Percentiles rank a stretch among this genome's conserved stretches.
Conservation (phyloP, 1,284 basidiomycete genomes). For the Gomphus sp. region DNA sequence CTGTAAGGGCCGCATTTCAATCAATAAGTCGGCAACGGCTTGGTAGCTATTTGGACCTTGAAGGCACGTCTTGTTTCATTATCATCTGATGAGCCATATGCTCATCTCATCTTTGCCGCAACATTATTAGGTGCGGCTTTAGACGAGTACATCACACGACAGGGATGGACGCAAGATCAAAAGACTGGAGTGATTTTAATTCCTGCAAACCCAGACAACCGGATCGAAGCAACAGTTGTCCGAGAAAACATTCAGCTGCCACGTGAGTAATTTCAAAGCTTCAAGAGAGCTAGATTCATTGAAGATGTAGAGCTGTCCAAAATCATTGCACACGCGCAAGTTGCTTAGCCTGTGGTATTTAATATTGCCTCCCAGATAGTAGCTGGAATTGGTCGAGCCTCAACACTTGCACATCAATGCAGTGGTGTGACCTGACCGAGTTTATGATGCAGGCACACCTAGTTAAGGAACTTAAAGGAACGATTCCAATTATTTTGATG, state of each 20-base stretch:
- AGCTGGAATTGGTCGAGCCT: neutral
- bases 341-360: conserved; percentile 4
- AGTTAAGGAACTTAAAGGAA: too few species aligned
- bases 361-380: neutral
- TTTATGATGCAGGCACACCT: too few species aligned
- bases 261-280: conserved; percentile 47
- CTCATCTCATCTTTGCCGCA: neutral
- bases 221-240: conserved; percentile 89
- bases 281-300: neutral
- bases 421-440: neutral
- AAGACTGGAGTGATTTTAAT: conserved; percentile 54
- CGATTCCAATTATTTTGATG: too few species aligned
- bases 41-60: conserved; percentile 64
- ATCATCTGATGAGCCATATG: conserved; percentile 18
- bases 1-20: conserved; percentile 73
- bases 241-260: conserved; percentile 85
- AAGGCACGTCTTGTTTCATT: conserved; percentile 34
- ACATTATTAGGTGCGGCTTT: conserved; percentile 44
- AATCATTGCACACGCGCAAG: conserved; percentile 61
- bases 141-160: conserved; percentile 52
- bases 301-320: conserved; percentile 66
- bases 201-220: conserved; percentile 89
- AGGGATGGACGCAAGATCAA: conserved; percentile 70
- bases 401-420: neutral
- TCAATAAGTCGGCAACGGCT: conserved; percentile 63